A percentile compares a stretch with the other conserved stretches of the same genome.
These are phyloP conservation scores for Pseudomicrostroma phylloplanum DNA, from an alignment of 1,284 basidiomycete genomes.

Conservation along the genomic window DNA sequence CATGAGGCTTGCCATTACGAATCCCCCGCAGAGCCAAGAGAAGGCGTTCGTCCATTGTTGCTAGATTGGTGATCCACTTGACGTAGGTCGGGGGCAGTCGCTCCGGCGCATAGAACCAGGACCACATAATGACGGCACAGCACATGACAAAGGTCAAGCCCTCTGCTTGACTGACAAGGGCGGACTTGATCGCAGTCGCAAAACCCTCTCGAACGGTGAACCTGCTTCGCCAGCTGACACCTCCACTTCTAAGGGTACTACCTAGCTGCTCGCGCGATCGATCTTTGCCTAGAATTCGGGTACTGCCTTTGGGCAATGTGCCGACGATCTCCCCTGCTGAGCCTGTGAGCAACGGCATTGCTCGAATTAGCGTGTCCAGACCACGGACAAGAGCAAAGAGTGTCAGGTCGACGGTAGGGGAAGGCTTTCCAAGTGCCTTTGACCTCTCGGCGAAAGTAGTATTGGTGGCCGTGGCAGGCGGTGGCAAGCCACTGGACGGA, in stretches of 20 bases:
- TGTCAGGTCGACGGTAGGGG: conserved; percentile 51
- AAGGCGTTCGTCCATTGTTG: conserved; percentile 50
- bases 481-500: not conserved
- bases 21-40: conserved; percentile 42
- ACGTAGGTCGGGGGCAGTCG: conserved; percentile 45
- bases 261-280: not conserved
- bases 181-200: not conserved
- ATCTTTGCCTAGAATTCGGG: not conserved
- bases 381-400: conserved; percentile 52
- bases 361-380: conserved; percentile 43
- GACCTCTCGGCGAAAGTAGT: not conserved
- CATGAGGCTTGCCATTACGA: conserved; percentile 30
- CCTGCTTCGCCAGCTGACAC: not conserved
- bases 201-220: not conserved
- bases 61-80: conserved; percentile 44
- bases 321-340: not conserved
- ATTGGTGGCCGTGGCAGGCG: not conserved
- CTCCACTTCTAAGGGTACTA: not conserved
- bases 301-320: not conserved
- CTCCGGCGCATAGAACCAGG: conserved; percentile 48
- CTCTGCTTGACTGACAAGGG: conserved; percentile 23
- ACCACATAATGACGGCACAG: conserved; percentile 45
- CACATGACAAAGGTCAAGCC: conserved; percentile 40
- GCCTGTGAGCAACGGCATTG: conserved; percentile 14
- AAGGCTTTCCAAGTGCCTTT: conserved; percentile 21